Base-by-base conservation (phyloP, 352 stramenopile genomes). In the Pythium phragmitis region DNA sequence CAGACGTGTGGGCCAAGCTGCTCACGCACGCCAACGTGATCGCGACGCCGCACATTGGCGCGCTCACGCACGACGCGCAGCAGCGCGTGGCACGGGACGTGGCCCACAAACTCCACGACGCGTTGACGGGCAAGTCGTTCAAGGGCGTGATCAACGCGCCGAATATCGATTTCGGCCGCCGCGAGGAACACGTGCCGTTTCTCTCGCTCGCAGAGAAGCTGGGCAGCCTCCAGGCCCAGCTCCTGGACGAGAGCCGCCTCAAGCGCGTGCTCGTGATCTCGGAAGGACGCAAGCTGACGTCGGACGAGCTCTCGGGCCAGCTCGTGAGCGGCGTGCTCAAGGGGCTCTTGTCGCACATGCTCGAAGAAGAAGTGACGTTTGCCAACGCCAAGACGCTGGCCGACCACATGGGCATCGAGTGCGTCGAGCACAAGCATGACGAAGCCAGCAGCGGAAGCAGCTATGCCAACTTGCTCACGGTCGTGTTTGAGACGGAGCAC, bases 131-230 rank as follows among this genome's bases (percentile, higher is more conserved):
- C 50, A 95, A 96, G 70, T 91, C 81, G 4, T 98, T 98, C 69
- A 79, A 77, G 42, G 96, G 97, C 61, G 93, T 96, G 64, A 87
- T 99, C 43, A 99, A 99, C 73, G 97, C 97, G 53, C 94, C 96
- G 0, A 92, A 94, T 65, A 95, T 98, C 37, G 91, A 97, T 62
- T 94, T 96, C 58, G 79, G 77, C 23, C 76, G 78, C 52, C 76
- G 85, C 28, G 77, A 86, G 37, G 79, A 96, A 72, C 86, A 93
- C 51, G 65, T 89, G 62, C 83, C 89, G 36, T 94, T 96, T 63
- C 66, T 97, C 4, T 92, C 81, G 59, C 84, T 98, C 14, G 91
- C 89, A 5, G 89, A 98, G 63, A 97, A 94, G 72, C 90, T 98
- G 9, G 92, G 91, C 36, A 89, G 78, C 14, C 77, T 99, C 45